Base-by-base conservation (phyloP, 208 protist species). In the Acanthamoeba lenticulata region DNA sequence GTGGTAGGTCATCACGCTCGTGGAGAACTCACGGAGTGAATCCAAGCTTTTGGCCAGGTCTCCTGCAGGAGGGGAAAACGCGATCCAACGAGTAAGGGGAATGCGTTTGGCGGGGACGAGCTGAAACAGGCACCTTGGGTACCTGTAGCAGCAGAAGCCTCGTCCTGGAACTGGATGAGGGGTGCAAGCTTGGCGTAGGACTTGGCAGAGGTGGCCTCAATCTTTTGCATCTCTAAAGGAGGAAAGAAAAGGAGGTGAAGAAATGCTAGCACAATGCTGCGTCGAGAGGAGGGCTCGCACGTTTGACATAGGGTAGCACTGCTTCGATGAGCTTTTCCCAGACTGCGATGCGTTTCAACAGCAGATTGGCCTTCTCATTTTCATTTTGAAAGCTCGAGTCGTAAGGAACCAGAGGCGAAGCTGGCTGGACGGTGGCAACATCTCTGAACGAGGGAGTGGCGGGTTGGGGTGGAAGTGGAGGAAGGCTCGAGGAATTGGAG, bases 381-480 rank as follows among this genome's bases (percentile, higher is more conserved):
- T 74, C 65, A 38, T 74, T 74, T 27, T 74, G 65, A 29, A 74
- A 74, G 65, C 65, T 74, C 32, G 65, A 74, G 38, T 74, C 65
- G 65, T 42, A 74, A 19, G 65, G 65, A 38, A 74, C 38, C 17
- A 74, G 34, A 7, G 65, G 65, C n/a, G 65, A 9, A 24, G 52
- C 52, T n/a, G 52, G 19, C 52, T 60, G 52, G 9, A 60, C 52
- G 3, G 52, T 60, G 2, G 52, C 52, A 11, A 60, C 17, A 2
- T 60, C 52, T 21, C 52, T 60, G 17, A 60, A 60, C 11, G 52
- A 60, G 27, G 52, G 52, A 11, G 52, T 60, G 17, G 52, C 52
- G 17, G 52, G n/a, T n/a, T n/a, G n/a, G n/a, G n/a, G n/a, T n/a
- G n/a, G n/a, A n/a, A n/a, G n/a, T n/a, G n/a, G n/a, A n/a, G n/a